Percentiles rank a stretch among this genome's conserved stretches.
These are phyloP conservation scores for Colletotrichum shisoi DNA, from an alignment of 2,329 filamentous ascomycete genomes.

Conservation along the genomic window DNA sequence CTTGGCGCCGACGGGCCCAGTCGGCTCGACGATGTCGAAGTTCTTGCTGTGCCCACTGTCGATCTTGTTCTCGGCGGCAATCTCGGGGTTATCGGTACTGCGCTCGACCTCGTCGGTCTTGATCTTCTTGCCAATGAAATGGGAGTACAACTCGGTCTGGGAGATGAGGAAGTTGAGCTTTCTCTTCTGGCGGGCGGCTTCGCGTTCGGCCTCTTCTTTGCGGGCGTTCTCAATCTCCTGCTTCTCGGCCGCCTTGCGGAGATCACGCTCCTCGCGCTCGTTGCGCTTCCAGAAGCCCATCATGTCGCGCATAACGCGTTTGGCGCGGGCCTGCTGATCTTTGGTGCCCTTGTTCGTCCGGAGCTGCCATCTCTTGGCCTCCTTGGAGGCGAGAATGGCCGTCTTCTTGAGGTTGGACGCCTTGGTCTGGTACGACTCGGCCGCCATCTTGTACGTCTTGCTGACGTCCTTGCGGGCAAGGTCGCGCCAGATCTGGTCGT, in stretches of 20 bases:
- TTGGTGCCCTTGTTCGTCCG: slow-evolving; percentile 99
- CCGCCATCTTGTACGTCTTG: slow-evolving; percentile 89
- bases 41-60: slow-evolving; percentile 51
- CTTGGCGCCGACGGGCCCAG: slow-evolving; percentile 67
- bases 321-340: slow-evolving; percentile 93
- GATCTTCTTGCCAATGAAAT: slow-evolving; percentile 99
- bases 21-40: slow-evolving; percentile 61
- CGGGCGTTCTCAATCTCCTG: slow-evolving; percentile 96
- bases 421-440: slow-evolving; percentile 84
- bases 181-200: slow-evolving; percentile 95
- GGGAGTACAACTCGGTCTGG: slow-evolving; percentile 97
- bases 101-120: slow-evolving; percentile 95
- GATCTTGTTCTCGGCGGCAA: slow-evolving; percentile 63
- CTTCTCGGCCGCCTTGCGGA: slow-evolving; percentile 91
- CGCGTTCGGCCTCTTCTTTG: slow-evolving; percentile 95
- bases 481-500: slow-evolving; percentile 96
- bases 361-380: slow-evolving; percentile 95
- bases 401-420: slow-evolving; percentile 98
- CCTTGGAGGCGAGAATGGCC: slow-evolving; percentile 93
- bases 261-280: slow-evolving; percentile 93
- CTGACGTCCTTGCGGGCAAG: slow-evolving; percentile 91
- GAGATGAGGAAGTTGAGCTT: slow-evolving; percentile 99
- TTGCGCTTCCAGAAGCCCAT: slow-evolving; percentile 99
- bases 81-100: slow-evolving; percentile 82
- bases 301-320: slow-evolving; percentile 99